Conservation (phyloP, 164 flowering plant genomes). For the Magnolia officinalis region DNA sequence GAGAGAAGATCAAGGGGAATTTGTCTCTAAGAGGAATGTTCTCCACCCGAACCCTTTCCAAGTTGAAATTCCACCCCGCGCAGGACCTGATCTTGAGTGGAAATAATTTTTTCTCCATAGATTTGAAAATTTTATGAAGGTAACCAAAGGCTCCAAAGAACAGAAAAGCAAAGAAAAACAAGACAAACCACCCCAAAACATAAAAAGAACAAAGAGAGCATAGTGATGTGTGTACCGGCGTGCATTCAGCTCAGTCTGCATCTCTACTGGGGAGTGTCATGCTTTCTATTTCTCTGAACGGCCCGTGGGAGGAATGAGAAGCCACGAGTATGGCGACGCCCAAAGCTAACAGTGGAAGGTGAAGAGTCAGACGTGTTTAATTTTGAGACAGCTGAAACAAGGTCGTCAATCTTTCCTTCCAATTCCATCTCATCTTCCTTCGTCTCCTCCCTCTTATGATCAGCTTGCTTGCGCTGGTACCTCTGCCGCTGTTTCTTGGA, state of each 20-base stretch:
- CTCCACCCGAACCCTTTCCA: no score
- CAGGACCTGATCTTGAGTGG: no score
- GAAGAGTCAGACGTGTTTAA: constrained; percentile 70
- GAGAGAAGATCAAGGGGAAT: no score
- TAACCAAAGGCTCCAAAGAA: background rate
- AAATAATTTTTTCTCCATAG: no score
- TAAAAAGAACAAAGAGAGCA: background rate
- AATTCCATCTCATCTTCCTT: constrained; percentile 53
- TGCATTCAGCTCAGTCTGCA: background rate
- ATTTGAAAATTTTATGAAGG: no score
- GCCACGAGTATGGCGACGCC: constrained; percentile 71
- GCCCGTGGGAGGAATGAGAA: constrained; percentile 69
- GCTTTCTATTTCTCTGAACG: constrained; percentile 43
- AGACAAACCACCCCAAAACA: background rate
- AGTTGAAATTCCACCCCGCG: no score
- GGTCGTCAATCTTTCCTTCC: constrained; percentile 55
- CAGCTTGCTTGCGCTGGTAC: constrained; percentile 38
- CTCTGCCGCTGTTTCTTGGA: constrained; percentile 79
- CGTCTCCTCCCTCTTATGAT: constrained; percentile 26
- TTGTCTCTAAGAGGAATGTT: no score
- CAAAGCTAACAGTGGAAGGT: constrained; percentile 81
- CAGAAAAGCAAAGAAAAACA: background rate
- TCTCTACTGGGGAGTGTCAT: constrained; percentile 9
- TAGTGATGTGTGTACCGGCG: background rate
- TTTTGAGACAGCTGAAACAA: constrained; percentile 74